Evolutionary conservation across 192 early-diverging fungal species (phyloP).

Genomic region (Helicostylum pulchrum): DNA sequence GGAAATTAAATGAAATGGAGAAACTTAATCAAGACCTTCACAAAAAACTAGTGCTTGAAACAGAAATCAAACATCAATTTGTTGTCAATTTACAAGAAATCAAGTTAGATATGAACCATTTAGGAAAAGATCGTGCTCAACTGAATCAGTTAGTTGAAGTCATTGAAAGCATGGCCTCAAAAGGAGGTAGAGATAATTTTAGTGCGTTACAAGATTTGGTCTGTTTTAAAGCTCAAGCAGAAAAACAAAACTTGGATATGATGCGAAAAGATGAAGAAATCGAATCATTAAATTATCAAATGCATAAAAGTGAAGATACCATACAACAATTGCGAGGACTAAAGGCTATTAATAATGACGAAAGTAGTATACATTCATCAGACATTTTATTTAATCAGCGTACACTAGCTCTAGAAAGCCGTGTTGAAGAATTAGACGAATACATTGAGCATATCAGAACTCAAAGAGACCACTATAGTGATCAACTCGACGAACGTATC

Average conservation of each 20-base stretch:
- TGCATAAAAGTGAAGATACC: too few relatives aligned
- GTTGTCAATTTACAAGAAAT: background rate
- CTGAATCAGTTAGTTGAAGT: background rate
- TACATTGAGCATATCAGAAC: background rate
- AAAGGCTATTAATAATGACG: background rate
- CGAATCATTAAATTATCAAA: background rate
- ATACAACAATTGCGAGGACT: too few relatives aligned
- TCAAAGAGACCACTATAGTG: background rate
- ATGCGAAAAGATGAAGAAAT: background rate
- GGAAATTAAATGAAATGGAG: background rate
- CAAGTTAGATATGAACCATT: background rate
- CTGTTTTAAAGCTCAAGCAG: background rate
- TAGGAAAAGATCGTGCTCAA: background rate
- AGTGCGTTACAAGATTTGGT: background rate
- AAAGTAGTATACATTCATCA: background rate
- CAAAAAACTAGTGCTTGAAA: background rate
- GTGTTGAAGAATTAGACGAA: constrained; percentile 5
- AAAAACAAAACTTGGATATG: background rate
- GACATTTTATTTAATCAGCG: background rate
- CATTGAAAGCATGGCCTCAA: background rate
- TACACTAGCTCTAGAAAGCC: background rate
- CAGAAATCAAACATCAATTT: background rate
- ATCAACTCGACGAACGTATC: background rate
- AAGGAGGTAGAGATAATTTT: background rate
- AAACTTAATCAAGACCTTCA: background rate